These are phyloP conservation scores for Suaeda aralocaspica DNA, from an alignment of 148 eudicot species.

Conservation along the genomic window DNA sequence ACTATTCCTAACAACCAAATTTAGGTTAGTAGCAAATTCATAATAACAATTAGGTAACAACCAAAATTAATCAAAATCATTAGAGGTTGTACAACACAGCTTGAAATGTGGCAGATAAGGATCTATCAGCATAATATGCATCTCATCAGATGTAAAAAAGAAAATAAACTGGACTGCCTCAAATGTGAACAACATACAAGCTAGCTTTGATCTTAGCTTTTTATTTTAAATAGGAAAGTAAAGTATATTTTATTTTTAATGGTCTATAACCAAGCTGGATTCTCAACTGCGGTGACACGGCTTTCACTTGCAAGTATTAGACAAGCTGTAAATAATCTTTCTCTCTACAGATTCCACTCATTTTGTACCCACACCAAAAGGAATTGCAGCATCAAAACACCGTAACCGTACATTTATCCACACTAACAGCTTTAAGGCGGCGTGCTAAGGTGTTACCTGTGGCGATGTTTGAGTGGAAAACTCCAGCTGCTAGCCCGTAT, in stretches of 20 bases:
- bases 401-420: conserved; percentile 81
- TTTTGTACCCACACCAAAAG: conserved; percentile 83
- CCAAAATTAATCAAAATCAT: conserved; percentile 16
- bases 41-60: conserved; percentile 1
- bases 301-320: conserved; percentile 75
- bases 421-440: conserved; percentile 58
- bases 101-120: conserved; percentile 10
- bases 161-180: too few species aligned
- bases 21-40: neutral
- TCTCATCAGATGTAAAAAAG: neutral
- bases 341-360: conserved; percentile 80
- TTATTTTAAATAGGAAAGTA: conserved; percentile 2
- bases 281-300: conserved; percentile 58
- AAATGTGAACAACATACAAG: too few species aligned
- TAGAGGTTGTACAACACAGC: neutral
- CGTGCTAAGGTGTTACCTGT: conserved; percentile 66
- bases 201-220: neutral
- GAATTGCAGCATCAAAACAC: conserved; percentile 57
- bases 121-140: neutral
- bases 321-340: conserved; percentile 57
- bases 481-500: conserved; percentile 88
- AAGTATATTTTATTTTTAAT: neutral
- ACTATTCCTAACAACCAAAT: conserved; percentile 6
- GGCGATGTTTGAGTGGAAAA: conserved; percentile 62
- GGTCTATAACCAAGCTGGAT: conserved; percentile 54